Base-by-base conservation (phyloP, 2,329 filamentous ascomycete genomes). In the Fusarium sp. region DNA sequence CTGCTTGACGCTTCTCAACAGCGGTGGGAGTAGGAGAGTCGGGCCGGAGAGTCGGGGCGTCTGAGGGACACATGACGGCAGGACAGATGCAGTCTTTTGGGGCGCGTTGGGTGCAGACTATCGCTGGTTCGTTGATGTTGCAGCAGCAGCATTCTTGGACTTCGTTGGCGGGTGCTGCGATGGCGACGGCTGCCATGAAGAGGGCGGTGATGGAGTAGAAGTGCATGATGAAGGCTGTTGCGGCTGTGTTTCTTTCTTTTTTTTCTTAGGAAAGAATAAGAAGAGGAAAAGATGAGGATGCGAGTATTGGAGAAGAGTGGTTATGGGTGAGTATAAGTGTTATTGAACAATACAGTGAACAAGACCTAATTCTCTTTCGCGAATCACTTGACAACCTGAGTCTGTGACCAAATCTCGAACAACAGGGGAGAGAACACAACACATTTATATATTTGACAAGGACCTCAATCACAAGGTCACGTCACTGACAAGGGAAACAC, bases 111-210 rank as follows among this genome's bases (percentile, higher is more conserved):
- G 66, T 68, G 73, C 82, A 83, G 61, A 74, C 68, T 25, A 81
- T 80, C 60, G 68, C 73, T 8, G 48, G 52, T 8, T 64, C 58
- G 10, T 69, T 68, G 14, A 78, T 68, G 56, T 83, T 77, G 73
- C 82, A 83, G 78, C 82, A 83, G 78, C 82, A 83, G 78, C 81
- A 83, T 11, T 67, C 64, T 39, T 75, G 39, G 18, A 34, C 68
- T n/a, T 70, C 60, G 56, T 66, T 45, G 64, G 77, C 74, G 30
- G 71, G 72, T 18, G 75, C 76, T 61, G 77, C 43, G 70, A 74
- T 66, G 52, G 72, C 48, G 23, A 67, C 37, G 72, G 67, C 72
- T 70, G 68, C 74, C 25, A 78, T 41, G 62, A 82, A 61, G 61
- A 82, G 50, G 54, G 68, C 72, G 41, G 75, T 67, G 54, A 80